Conservation (phyloP, 1,284 basidiomycete species). For the Ustilago cynodontis region DNA sequence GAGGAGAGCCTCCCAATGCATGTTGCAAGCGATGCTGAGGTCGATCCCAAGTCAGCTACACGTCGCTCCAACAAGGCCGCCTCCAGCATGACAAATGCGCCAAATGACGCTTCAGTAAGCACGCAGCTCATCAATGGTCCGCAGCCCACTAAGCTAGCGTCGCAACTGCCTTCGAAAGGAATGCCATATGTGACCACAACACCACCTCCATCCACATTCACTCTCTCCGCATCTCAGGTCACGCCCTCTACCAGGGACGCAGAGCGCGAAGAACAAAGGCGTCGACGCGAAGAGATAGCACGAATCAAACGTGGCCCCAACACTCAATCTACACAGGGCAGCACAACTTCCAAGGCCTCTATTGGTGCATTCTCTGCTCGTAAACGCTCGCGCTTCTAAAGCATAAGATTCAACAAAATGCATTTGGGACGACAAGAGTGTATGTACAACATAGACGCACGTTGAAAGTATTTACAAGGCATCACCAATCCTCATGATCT, state of each 20-base stretch:
- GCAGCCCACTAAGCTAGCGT: neutral
- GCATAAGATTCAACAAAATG: neutral
- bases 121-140: too few species aligned
- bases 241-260: conserved; percentile 5
- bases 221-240: conserved; percentile 5
- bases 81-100: neutral
- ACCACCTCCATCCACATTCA: conserved; percentile 9
- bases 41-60: neutral
- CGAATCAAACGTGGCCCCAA: conserved; percentile 20
- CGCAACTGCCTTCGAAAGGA: too few species aligned
- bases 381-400: conserved; percentile 36
- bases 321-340: neutral
- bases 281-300: conserved; percentile 34
- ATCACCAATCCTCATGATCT: too few species aligned
- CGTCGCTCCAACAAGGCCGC: neutral
- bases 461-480: too few species aligned
- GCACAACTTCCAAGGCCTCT: neutral
- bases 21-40: neutral
- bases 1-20: conserved; percentile 19
- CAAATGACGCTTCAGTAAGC: too few species aligned
- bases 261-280: conserved; percentile 25
- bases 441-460: too few species aligned
- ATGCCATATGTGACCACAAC: neutral
- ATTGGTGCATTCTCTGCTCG: neutral
- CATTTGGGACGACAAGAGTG: too few species aligned